Base-by-base conservation (phyloP, 129 eudicot genomes). In the Flaveria robusta region DNA sequence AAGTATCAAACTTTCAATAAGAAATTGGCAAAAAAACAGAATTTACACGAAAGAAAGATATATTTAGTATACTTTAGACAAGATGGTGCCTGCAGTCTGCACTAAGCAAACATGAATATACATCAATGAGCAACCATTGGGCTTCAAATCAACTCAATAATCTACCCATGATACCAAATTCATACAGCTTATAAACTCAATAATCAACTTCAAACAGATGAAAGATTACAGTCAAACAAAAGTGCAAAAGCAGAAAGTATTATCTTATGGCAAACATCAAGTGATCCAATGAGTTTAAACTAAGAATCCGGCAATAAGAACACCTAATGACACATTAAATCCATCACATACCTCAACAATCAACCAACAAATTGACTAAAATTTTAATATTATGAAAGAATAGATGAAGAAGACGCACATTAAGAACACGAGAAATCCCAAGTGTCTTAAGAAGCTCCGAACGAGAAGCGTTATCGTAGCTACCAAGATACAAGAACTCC, bases 381-480 rank as follows among this genome's bases (percentile, higher is more conserved):
- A 64, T 31, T 37, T 39, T 42, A 23, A 46, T 46, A 24, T 9
- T 7, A 75, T 26, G 26, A 6, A 64, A 22, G 24, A 58, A 7
- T 10, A 49, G 41, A 42, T 5, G n/a, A 19, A 67, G 20, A 23
- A 13, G 8, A 29, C 79, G 72, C 18, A 94, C 98, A 91, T 94
- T 94, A 70, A 91, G 96, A 74, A 94, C 70, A 1, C 92, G 89
- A 62, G 98, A 88, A 82, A 94, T 85, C 76, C 98, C 97, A 19
- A 87, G 89, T 20, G 98, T 82, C 83, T 91, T 91, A 80, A 94
- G 96, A 83, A 94, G 93, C 60, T 94, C 96, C 1, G 93, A 85
- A 23, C 98, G 85, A 59, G 98, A 92, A 79, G 98, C 97, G 81
- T 94, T 91, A 65, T 94, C 98, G 24, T 91, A 94, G 81, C 98